Evolutionary conservation across 2,329 filamentous ascomycete species (phyloP), one percentile per base, ranked within the genome.

Genomic region (Fonsecaea pedrosoi): DNA sequence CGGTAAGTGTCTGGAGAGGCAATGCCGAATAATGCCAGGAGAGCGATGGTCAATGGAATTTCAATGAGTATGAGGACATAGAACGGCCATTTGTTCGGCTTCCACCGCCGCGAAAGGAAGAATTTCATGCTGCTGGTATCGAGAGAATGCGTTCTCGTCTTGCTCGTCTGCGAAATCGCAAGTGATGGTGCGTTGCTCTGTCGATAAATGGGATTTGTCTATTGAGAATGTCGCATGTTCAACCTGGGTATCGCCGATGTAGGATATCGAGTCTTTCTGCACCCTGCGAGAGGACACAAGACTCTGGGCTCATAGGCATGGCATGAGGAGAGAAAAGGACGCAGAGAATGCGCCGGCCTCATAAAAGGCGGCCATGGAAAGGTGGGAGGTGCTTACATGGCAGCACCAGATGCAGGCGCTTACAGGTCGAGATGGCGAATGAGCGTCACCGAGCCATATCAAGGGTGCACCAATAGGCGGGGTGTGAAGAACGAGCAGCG

Each of bases 1-100:
- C 85, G 83, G 74, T 89, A 89, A 59, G 84, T 79, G 74, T 89
- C 82, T 60, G 87, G 86, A 55, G 84, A 82, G 59, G 87, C 87
- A 71, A 89, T 87, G 50, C 87, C 87, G 71, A 86, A 87, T 15
- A 89, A 80, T 1, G 86, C 82, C 54, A 89, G 81, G 54, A 85
- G 80, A 45, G 83, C 83, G 71, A 89, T 80, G 1, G 84, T 86
- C 65, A 89, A 79, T 21, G 83, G 82, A 42, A 89, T 78, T 74
- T 89, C 87, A 64, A 85, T 71, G 56, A 79, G 76, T 74, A 89
- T 79, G 66, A 89, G 79, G 57, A 76, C 82, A 69, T 83, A 80
- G 71, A 87, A 78, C 69, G 83, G 68, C 70, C 72, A 73, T 58
- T 70, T 72, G 50, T 83, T 82, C 34, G 83, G 78, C 63, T 83